These are phyloP conservation scores for Xerocomus amazonicus DNA, from an alignment of 1,284 basidiomycete genomes.

Conservation along the genomic window DNA sequence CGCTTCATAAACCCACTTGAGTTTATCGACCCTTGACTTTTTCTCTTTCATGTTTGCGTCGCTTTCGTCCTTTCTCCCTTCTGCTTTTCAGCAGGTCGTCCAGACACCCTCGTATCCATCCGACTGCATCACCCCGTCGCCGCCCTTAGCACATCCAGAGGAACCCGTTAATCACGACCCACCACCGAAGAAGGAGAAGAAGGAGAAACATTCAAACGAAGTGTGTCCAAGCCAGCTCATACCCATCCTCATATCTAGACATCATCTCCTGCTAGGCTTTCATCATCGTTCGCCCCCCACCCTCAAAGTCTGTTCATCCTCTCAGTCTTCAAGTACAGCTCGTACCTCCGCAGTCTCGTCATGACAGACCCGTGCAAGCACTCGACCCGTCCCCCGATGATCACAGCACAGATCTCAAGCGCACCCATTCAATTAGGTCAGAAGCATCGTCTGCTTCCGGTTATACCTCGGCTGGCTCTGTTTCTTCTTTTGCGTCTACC, in stretches of 20 bases:
- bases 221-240: conserved; percentile 34
- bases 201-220: conserved; percentile 52
- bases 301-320: conserved; percentile 80
- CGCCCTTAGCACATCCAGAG: conserved; percentile 1
- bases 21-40: background rate
- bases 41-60: conserved; percentile 54
- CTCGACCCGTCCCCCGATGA: conserved; percentile 32
- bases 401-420: conserved; percentile 26
- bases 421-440: conserved; percentile 42
- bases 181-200: conserved; percentile 38
- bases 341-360: conserved; percentile 62
- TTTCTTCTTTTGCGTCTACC: conserved; percentile 53
- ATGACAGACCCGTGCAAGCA: conserved; percentile 36
- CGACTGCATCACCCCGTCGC: conserved; percentile 25
- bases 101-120: conserved; percentile 14
- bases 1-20: conserved; percentile 18
- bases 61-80: conserved; percentile 56
- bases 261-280: conserved; percentile 56
- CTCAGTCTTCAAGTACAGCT: conserved; percentile 93
- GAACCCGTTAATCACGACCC: conserved; percentile 12
- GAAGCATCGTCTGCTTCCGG: conserved; percentile 30
- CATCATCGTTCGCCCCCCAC: conserved; percentile 81
- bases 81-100: conserved; percentile 41
- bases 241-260: conserved; percentile 8
- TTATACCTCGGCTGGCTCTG: conserved; percentile 47